Conservation (phyloP, 257 asterid genomes). For the Solanum chmielewskii region DNA sequence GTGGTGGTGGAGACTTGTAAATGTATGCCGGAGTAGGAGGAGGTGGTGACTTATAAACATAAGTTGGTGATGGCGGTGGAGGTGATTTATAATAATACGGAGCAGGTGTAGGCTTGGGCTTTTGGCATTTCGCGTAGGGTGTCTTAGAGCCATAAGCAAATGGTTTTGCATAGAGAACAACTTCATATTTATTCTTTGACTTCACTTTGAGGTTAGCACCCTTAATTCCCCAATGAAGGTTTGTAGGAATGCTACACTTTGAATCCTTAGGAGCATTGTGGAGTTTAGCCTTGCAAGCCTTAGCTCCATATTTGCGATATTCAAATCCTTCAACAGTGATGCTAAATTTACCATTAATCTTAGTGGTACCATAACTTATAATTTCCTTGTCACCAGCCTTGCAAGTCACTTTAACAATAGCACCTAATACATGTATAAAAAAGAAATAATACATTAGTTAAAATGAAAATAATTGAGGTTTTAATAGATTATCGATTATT, state of each 20-base stretch:
- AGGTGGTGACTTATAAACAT: no score
- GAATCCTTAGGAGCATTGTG: constrained; percentile 45
- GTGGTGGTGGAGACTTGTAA: not conserved
- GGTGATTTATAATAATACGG: not conserved
- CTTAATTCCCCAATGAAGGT: constrained; percentile 38
- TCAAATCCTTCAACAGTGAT: constrained; percentile 20
- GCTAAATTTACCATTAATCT: constrained; percentile 53
- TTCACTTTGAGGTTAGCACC: constrained; percentile 51
- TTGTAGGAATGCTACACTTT: constrained; percentile 39
- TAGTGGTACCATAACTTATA: constrained; percentile 53
- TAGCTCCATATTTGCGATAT: not conserved
- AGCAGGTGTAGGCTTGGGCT: not conserved
- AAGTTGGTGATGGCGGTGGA: not conserved
- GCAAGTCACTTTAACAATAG: constrained; percentile 38
- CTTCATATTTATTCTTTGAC: constrained; percentile 42
- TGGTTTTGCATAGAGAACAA: constrained; percentile 50
- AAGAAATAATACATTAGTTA: not conserved
- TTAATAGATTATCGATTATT: not conserved
- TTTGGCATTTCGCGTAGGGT: not conserved
- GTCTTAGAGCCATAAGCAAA: constrained; percentile 49
- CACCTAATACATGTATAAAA: constrained; percentile 27
- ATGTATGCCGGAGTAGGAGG: not conserved
- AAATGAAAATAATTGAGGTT: not conserved
- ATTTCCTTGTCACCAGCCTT: constrained; percentile 23
- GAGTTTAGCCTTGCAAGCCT: not conserved